phyloP scores from a whole-genome alignment of 1,284 basidiomycete genomes.

The Malassezia cuniculi region DNA sequence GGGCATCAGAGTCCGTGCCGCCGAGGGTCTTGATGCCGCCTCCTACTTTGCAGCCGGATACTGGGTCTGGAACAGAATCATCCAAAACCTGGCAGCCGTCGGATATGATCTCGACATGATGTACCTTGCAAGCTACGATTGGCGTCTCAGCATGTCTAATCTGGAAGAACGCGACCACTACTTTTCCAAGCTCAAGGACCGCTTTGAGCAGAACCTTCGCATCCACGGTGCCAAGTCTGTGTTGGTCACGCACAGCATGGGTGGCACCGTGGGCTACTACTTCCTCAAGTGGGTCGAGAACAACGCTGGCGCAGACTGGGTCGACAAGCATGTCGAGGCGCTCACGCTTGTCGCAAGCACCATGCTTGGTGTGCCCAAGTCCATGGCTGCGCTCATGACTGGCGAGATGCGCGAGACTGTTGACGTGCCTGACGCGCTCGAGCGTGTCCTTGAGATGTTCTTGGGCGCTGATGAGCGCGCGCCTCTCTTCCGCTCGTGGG shows the following conservation, averaged over 20 bases:
- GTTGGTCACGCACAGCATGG: constrained; percentile 60
- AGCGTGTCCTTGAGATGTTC: constrained; percentile 55
- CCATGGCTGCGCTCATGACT: constrained; percentile 86
- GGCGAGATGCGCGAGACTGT: constrained; percentile 84
- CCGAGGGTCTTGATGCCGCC: constrained; percentile 63
- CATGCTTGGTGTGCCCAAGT: constrained; percentile 66
- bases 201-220: constrained; percentile 67
- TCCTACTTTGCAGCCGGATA: constrained; percentile 74
- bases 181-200: constrained; percentile 72
- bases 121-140: constrained; percentile 43
- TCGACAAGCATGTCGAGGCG: constrained; percentile 56
- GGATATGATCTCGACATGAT: constrained; percentile 42
- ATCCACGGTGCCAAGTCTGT: constrained; percentile 71
- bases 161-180: constrained; percentile 80
- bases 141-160: constrained; percentile 74
- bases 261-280: constrained; percentile 39
- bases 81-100: constrained; percentile 67
- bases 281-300: constrained; percentile 84
- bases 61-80: constrained; percentile 79
- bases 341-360: constrained; percentile 65
- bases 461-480: constrained; percentile 82
- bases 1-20: constrained; percentile 77
- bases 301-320: constrained; percentile 68
- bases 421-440: constrained; percentile 71
- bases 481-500: constrained; percentile 85